Evolutionary conservation across 2,329 filamentous ascomycete genomes (phyloP).

Genomic region (Ceratocystis cubensis): DNA sequence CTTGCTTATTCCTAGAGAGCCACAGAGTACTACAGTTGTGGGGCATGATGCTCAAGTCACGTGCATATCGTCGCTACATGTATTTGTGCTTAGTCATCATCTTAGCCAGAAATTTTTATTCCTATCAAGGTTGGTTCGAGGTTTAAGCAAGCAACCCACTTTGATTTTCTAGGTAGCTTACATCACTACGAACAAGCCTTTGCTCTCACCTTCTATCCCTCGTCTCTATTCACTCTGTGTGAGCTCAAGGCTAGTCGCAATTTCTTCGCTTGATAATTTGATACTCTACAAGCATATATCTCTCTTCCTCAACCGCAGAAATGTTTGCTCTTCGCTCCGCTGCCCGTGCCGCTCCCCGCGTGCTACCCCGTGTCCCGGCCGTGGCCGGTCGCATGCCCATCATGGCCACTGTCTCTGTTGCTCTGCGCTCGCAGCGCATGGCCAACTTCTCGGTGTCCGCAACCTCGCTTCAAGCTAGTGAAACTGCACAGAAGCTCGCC

Average conservation of each 20-base stretch:
- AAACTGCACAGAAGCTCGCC: slow-evolving; percentile 40
- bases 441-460: slow-evolving; percentile 31
- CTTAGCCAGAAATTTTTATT: too few relatives aligned
- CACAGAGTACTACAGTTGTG: too few relatives aligned
- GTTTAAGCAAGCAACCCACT: too few relatives aligned
- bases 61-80: too few relatives aligned
- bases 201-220: not conserved
- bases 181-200: too few relatives aligned
- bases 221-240: too few relatives aligned
- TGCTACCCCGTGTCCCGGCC: slow-evolving; percentile 28
- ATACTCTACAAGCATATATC: too few relatives aligned
- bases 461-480: slow-evolving; percentile 55
- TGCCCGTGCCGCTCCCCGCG: slow-evolving; percentile 54
- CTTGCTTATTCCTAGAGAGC: too few relatives aligned
- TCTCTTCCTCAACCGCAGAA: slow-evolving; percentile 25
- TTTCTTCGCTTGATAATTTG: not conserved
- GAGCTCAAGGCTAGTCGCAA: not conserved
- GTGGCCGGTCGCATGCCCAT: slow-evolving; percentile 14
- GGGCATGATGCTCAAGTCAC: too few relatives aligned
- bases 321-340: slow-evolving; percentile 56
- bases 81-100: too few relatives aligned
- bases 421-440: slow-evolving; percentile 33
- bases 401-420: slow-evolving; percentile 21
- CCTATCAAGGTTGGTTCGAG: too few relatives aligned
- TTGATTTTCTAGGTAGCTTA: too few relatives aligned